Evolutionary conservation across 352 stramenopile genomes (phyloP), one percentile per base, ranked within the genome.

Genomic region (Phytopythium vexans): DNA sequence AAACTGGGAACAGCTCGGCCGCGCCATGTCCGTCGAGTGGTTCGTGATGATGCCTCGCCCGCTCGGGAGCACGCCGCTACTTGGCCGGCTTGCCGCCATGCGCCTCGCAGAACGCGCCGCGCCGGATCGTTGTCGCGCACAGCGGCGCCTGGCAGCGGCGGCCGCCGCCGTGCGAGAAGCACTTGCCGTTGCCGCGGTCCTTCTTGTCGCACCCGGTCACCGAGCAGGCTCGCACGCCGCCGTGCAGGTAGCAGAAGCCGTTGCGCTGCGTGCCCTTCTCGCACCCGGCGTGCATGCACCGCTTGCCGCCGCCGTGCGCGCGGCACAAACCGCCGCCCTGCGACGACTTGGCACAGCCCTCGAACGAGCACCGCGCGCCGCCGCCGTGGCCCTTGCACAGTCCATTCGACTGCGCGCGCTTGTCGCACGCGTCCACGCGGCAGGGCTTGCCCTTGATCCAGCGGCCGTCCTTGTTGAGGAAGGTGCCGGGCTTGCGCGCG

Each of bases 361-460:
- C 57, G 27, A 86, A 77, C 52, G 66, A 86, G 65, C 82, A 93
- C n/a, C 82, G 76, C 11, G 81, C 82, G 16, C 82, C 82, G 27
- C 82, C 82, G n/a, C 82, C 82, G 58, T 93, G 82, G 40, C 76
- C 80, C 46, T 93, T 93, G 63, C 82, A 93, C 1, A 88, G 64
- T 6, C 82, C 78, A 40, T 84, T 90, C 9, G 82, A 93, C 62
- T 93, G 82, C 38, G 80, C 82, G 35, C 77, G 74, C 64, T 90
- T 90, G 50, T 90, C 79, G 48, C 82, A 92, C 14, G 67, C 66
- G 54, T 80, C 68, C 60, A 85, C 81, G 47, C 74, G 76, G 61
- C 82, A 92, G 8, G 77, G 79, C 60, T 92, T 92, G 66, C 82
- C 82, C 67, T 92, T 92, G 68, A 92, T 92, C 82, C 82, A 92